phyloP scores from a whole-genome alignment of 192 early-diverging fungal genomes.

The Coemansia sp. region DNA sequence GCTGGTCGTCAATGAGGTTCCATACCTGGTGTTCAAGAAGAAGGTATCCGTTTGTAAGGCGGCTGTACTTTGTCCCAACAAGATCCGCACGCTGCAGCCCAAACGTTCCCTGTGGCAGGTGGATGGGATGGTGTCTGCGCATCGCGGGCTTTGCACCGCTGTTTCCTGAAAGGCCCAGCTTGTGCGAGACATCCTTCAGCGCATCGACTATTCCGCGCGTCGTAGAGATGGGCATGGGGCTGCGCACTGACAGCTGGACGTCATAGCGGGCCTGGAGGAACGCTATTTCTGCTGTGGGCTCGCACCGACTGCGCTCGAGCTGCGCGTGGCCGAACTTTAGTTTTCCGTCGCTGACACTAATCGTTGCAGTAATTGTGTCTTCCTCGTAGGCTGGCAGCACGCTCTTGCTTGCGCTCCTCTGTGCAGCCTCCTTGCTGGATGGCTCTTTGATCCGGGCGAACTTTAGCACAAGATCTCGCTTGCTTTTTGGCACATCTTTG shows the following conservation, averaged over 20 bases:
- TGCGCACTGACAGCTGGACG: constrained; percentile 14
- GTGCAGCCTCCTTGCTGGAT: neutral
- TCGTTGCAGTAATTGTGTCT: constrained; percentile 21
- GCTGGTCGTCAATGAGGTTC: constrained; percentile 35
- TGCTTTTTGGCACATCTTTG: neutral
- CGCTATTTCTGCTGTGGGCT: constrained; percentile 21
- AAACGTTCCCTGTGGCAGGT: constrained; percentile 15
- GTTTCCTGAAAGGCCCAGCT: constrained; percentile 13
- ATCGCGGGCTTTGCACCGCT: neutral
- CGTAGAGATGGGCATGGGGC: constrained; percentile 8
- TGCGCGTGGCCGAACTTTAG: constrained; percentile 10
- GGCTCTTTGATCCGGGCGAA: neutral
- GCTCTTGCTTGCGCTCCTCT: constrained; percentile 1
- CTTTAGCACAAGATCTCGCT: constrained; percentile 22
- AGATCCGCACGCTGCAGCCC: constrained; percentile 20
- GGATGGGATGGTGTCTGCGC: constrained; percentile 21
- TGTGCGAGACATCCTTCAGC: constrained; percentile 7
- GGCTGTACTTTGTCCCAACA: constrained; percentile 16
- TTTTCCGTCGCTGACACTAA: constrained; percentile 11
- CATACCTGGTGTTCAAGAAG: constrained; percentile 32
- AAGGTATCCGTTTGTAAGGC: constrained; percentile 5
- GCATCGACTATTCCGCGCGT: neutral
- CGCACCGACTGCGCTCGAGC: constrained; percentile 1
- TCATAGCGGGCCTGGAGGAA: constrained; percentile 34
- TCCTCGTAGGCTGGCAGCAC: constrained; percentile 16